Evolutionary conservation across 1,139 yeast genomes (phyloP), one percentile per base, ranked within the genome.

Genomic region (Candida pseudocylindracea): DNA sequence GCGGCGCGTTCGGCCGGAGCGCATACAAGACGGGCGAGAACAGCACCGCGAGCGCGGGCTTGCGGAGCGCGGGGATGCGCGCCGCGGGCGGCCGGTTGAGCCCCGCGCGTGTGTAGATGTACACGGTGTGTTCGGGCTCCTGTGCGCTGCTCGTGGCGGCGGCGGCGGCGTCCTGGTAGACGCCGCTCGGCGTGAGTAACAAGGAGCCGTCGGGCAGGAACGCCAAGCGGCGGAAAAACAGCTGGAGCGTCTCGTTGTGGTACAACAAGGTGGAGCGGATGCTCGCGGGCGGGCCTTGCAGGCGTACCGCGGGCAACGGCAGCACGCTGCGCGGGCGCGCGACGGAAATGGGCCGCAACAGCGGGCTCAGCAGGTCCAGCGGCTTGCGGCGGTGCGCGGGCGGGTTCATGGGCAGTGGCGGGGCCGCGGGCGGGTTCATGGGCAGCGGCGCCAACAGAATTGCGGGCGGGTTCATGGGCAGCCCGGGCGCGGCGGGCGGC

Each of bases 381-480:
- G 20, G 20, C 20, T 15, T 15, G 20, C 20, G 20, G 20, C 20
- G 20, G 20, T 15, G 20, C 6, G 6, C 6, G 6, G 20, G 20
- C 20, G 20, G 20, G 20, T 15, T 15, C 20, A 15, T 15, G 20
- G 20, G 20, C 20, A 15, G 20, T n/a, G n/a, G n/a, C n/a, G n/a
- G n/a, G n/a, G n/a, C n/a, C 6, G 38, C 40, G 15, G 49, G 50
- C 39, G 56, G 67, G 49, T 57, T 68, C 12, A 76, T 58, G 1
- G 95, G 96, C 33, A 92, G 73, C 0, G 98, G 93, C 0, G 92
- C 70, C 12, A 88, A 53, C 29, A 88, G 53, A 30, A 88, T n/a
- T n/a, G 38, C 40, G 15, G 49, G 50, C 39, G 56, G 67, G 49
- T 57, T 68, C 12, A 76, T 58, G 1, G 95, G 96, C 33, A 92